A percentile compares a stretch with the other conserved stretches of the same genome.
Evolutionary conservation across 208 protist genomes (phyloP).

Genomic region (Leishmania tarentolae): DNA sequence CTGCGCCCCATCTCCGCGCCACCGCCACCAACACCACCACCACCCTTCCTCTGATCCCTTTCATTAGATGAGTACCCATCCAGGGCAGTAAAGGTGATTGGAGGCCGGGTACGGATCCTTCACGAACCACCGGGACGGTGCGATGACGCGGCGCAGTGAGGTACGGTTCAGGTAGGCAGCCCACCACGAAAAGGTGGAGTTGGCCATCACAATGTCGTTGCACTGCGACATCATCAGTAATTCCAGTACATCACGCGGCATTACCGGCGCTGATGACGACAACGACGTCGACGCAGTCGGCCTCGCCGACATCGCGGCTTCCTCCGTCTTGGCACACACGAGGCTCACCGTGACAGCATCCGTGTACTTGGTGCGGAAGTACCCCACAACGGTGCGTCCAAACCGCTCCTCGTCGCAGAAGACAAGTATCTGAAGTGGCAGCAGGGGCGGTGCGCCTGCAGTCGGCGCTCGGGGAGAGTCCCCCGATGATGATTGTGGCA

Average conservation of each 20-base stretch:
- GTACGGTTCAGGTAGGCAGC: constrained; percentile 71
- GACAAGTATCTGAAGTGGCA: constrained; percentile 50
- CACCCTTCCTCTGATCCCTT: background rate
- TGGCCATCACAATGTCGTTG: constrained; percentile 88
- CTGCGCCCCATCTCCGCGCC: background rate
- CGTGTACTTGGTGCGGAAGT: constrained; percentile 59
- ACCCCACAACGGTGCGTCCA: constrained; percentile 48
- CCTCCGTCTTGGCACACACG: constrained; percentile 38
- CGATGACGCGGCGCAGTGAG: constrained; percentile 67
- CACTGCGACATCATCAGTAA: constrained; percentile 81
- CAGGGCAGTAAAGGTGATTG: constrained; percentile 74
- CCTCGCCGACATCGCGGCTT: background rate
- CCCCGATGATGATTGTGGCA: background rate
- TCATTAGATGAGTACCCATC: constrained; percentile 69
- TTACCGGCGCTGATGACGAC: background rate
- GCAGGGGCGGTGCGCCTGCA: background rate
- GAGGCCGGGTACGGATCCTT: constrained; percentile 71
- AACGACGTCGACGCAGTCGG: background rate
- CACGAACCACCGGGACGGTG: constrained; percentile 81
- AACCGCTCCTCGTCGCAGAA: constrained; percentile 79
- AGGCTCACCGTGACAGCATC: constrained; percentile 46
- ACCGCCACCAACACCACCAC: background rate
- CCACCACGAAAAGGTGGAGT: constrained; percentile 90
- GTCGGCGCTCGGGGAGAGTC: constrained; percentile 21
- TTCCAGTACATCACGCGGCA: constrained; percentile 74